Evolutionary conservation across 345 rosid genomes (phyloP).

Genomic region (Balakata baccata): DNA sequence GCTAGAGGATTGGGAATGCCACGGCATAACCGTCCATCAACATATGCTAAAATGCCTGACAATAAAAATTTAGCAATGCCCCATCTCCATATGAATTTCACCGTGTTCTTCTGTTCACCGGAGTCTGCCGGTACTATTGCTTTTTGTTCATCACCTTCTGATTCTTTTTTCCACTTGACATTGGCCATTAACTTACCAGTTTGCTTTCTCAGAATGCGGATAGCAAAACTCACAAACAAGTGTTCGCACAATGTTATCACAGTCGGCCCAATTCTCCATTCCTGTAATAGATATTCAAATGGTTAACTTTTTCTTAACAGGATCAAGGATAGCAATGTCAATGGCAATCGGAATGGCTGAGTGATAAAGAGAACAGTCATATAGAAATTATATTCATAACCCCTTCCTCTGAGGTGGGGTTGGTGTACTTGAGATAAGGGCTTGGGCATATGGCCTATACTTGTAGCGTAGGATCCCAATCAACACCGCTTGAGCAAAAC

Average conservation of each 20-base stretch:
- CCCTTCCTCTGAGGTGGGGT: background rate
- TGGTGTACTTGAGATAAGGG: background rate
- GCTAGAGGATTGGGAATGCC: slow-evolving; percentile 84
- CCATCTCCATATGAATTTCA: slow-evolving; percentile 65
- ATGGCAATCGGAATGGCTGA: background rate
- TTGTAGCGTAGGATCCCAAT: background rate
- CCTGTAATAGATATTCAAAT: slow-evolving; percentile 41
- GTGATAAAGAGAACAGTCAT: background rate
- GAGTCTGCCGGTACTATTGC: slow-evolving; percentile 35
- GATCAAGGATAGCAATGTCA: background rate
- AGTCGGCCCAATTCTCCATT: slow-evolving; percentile 85
- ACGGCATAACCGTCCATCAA: slow-evolving; percentile 86
- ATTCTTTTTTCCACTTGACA: slow-evolving; percentile 35
- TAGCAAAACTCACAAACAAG: slow-evolving; percentile 83
- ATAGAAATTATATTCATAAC: background rate
- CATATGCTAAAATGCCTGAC: slow-evolving; percentile 75
- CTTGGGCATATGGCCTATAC: background rate
- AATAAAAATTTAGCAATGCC: slow-evolving; percentile 62
- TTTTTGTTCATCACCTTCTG: slow-evolving; percentile 23
- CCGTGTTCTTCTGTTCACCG: slow-evolving; percentile 30
- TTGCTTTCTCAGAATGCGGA: slow-evolving; percentile 61
- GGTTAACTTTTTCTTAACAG: background rate
- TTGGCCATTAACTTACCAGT: slow-evolving; percentile 43
- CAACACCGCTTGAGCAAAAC: background rate
- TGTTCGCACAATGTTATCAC: slow-evolving; percentile 78